phyloP scores from a whole-genome alignment of 371 early-diverging fungal species.

The Batkoa obscura region DNA sequence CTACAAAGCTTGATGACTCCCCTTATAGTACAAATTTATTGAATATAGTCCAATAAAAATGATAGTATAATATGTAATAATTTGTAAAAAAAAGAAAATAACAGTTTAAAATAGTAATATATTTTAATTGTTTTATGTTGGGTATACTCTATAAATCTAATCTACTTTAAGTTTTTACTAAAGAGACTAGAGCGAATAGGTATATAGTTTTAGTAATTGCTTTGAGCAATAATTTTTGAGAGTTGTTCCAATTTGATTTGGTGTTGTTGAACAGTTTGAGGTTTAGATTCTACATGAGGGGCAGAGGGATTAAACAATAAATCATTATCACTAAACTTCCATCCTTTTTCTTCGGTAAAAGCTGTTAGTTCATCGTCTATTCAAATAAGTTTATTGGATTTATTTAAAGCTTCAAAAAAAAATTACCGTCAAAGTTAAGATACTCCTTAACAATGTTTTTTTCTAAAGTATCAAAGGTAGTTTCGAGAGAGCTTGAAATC shows the following conservation, averaged over 20 bases:
- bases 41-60: too few relatives aligned
- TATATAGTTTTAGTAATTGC: too few relatives aligned
- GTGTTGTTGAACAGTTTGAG: not conserved
- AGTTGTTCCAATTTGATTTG: not conserved
- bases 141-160: too few relatives aligned
- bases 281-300: not conserved
- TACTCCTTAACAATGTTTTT: slow-evolving; percentile 28
- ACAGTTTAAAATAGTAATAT: too few relatives aligned
- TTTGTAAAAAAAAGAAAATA: too few relatives aligned
- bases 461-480: slow-evolving; percentile 63
- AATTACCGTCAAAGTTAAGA: slow-evolving; percentile 29
- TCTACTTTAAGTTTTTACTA: too few relatives aligned
- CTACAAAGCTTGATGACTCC: too few relatives aligned
- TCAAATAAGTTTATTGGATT: not conserved
- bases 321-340: not conserved
- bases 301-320: not conserved
- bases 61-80: too few relatives aligned
- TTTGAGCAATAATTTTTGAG: too few relatives aligned
- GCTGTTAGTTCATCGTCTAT: not conserved
- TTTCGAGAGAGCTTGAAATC: slow-evolving; percentile 46
- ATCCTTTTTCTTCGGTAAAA: not conserved
- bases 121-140: too few relatives aligned
- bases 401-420: not conserved
- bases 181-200: too few relatives aligned
- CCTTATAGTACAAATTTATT: too few relatives aligned